A percentile compares a stretch with the other conserved stretches of the same genome.
phyloP scores from a whole-genome alignment of 768 basidiomycete genomes.

The Termitomyces sp. region DNA sequence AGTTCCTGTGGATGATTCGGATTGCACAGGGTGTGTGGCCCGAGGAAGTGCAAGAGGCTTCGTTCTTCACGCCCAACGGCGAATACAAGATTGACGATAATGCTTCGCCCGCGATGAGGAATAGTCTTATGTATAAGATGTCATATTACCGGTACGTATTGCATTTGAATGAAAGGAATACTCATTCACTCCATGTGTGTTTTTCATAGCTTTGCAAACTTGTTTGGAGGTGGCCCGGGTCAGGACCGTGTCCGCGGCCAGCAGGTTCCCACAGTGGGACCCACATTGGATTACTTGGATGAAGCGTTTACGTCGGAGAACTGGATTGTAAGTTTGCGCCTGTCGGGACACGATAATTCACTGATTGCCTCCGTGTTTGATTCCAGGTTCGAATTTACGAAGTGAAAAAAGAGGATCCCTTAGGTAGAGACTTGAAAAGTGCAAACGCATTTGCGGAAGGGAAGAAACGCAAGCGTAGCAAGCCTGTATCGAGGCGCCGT shows the following conservation, averaged over 20 bases:
- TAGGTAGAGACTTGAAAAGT: conserved; percentile 86
- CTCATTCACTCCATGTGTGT: neutral
- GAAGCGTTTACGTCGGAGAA: conserved; percentile 99
- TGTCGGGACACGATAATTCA: neutral
- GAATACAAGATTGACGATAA: conserved; percentile 90
- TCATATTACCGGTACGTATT: conserved; percentile 78
- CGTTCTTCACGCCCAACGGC: conserved; percentile 88
- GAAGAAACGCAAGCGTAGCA: conserved; percentile 83
- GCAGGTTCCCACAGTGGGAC: conserved; percentile 67
- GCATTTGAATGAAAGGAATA: neutral
- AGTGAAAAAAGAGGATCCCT: conserved; percentile 89
- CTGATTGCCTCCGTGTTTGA: conserved; percentile 5
- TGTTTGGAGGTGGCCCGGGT: conserved; percentile 71
- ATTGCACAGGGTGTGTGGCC: conserved; percentile 97
- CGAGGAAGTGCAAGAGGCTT: conserved; percentile 92
- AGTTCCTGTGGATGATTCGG: conserved; percentile 98
- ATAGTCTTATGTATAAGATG: conserved; percentile 99
- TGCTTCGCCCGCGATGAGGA: conserved; percentile 85
- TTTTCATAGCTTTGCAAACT: conserved; percentile 66
- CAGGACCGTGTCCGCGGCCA: conserved; percentile 90
- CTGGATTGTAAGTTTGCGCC: conserved; percentile 76
- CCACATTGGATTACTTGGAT: conserved; percentile 86
- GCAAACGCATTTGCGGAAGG: conserved; percentile 83
- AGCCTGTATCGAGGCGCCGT: conserved; percentile 60
- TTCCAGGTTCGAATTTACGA: conserved; percentile 83